phyloP scores from a whole-genome alignment of 2,329 filamentous ascomycete species.

The Pseudocercospora pini-densiflorae region DNA sequence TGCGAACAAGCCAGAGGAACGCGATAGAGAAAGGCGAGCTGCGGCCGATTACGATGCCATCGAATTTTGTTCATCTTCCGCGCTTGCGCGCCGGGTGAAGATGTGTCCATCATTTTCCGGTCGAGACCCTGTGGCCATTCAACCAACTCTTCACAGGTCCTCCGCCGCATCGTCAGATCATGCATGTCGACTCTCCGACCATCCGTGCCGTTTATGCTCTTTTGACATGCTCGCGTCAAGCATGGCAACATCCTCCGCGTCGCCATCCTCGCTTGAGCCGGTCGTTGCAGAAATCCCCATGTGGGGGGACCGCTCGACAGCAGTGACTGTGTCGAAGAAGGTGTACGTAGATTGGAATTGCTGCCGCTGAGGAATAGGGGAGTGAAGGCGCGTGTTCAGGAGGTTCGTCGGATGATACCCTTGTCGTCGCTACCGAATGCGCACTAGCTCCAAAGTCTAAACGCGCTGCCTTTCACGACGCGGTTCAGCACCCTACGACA shows the following conservation, averaged over 20 bases:
- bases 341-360: not conserved
- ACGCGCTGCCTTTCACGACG: not conserved
- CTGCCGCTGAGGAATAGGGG: not conserved
- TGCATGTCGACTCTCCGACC: not conserved
- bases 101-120: not conserved
- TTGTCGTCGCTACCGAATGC: not conserved
- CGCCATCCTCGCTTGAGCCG: not conserved
- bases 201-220: not conserved
- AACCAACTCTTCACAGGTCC: no score
- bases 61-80: slow-evolving; percentile 7
- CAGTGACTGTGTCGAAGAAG: not conserved
- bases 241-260: not conserved
- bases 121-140: not conserved
- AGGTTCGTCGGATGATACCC: not conserved
- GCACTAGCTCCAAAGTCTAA: not conserved
- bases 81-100: slow-evolving; percentile 4
- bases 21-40: slow-evolving; percentile 11
- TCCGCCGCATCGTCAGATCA: not conserved
- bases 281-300: not conserved
- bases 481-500: not conserved
- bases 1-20: slow-evolving; percentile 11
- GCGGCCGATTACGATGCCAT: slow-evolving; percentile 13
- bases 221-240: not conserved
- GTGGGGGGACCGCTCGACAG: not conserved
- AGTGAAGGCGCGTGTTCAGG: not conserved